These are phyloP conservation scores for Calonectria crousiana DNA, from an alignment of 2,329 filamentous ascomycete species.

Conservation along the genomic window DNA sequence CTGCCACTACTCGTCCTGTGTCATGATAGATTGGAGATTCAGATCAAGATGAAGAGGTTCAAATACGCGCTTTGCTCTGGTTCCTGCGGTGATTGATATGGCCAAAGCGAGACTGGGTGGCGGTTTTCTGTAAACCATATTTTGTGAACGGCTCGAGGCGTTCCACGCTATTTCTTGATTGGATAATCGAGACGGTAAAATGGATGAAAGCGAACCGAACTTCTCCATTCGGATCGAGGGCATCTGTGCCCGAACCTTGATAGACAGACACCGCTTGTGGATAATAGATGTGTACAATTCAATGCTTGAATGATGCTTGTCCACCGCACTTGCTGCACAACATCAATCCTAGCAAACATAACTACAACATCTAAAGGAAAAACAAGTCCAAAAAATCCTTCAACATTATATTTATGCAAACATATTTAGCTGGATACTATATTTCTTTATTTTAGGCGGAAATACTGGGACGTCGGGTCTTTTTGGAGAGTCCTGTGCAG, in stretches of 20 bases:
- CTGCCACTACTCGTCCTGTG: conserved; percentile 26
- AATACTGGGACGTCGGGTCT: no score
- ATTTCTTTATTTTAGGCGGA: no score
- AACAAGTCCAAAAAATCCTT: no score
- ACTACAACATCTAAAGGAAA: no score
- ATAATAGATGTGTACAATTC: no score
- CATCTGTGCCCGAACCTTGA: not conserved
- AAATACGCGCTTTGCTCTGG: not conserved
- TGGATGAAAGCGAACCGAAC: not conserved
- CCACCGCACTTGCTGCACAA: no score
- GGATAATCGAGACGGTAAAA: not conserved
- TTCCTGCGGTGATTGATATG: not conserved
- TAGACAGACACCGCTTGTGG: not conserved
- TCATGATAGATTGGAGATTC: conserved; percentile 39
- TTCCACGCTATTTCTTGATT: not conserved
- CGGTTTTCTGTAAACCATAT: not conserved
- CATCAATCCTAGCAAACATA: no score
- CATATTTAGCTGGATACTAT: no score
- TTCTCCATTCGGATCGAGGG: not conserved
- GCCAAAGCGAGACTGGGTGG: not conserved
- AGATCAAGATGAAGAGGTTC: conserved; percentile 23
- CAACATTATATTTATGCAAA: no score
- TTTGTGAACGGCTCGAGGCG: not conserved
- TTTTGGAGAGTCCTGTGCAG: no score
- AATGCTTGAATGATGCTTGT: no score